Percentiles rank a stretch among this genome's conserved stretches.
phyloP scores from a whole-genome alignment of 2,329 filamentous ascomycete genomes.

The Stagonosporopsis cucurbitacearum region DNA sequence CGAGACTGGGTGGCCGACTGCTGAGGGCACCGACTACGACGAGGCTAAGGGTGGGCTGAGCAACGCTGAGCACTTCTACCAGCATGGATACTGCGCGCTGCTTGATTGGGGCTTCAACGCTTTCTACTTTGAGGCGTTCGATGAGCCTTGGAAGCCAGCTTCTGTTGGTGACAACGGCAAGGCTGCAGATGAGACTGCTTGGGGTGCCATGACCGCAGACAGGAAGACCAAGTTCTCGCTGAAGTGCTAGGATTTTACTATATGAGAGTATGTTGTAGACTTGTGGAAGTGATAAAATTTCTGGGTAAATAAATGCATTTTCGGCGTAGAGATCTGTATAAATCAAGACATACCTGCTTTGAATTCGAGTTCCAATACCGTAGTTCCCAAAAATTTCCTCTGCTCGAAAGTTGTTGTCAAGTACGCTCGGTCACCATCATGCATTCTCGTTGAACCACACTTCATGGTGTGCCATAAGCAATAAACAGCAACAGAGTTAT shows the following conservation, averaged over 20 bases:
- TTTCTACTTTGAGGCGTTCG: constrained; percentile 77
- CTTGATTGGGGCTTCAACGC: constrained; percentile 70
- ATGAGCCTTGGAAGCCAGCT: constrained; percentile 74
- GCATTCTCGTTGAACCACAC: not conserved
- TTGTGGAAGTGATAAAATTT: not conserved
- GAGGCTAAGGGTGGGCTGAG: constrained; percentile 64
- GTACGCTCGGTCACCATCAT: not conserved
- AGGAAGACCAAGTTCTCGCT: constrained; percentile 64
- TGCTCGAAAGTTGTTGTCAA: not conserved
- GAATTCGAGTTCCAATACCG: not conserved
- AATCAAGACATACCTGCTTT: not conserved
- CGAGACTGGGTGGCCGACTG: constrained; percentile 32
- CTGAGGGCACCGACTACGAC: constrained; percentile 67
- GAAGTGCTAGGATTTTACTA: constrained; percentile 48
- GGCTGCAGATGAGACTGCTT: constrained; percentile 68
- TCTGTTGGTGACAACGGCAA: constrained; percentile 68
- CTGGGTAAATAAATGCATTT: constrained; percentile 5
- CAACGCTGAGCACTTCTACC: constrained; percentile 67
- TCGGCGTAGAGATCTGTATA: not conserved
- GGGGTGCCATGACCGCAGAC: constrained; percentile 70
- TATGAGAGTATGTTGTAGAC: not conserved
- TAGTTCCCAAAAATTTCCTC: not conserved
- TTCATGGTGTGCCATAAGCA: not conserved
- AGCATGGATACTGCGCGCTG: constrained; percentile 68
- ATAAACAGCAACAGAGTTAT: not conserved